Percentiles rank a stretch among this genome's conserved stretches.
These are phyloP conservation scores for Tylopilus orsonianus DNA, from an alignment of 1,284 basidiomycete genomes.

Conservation along the genomic window DNA sequence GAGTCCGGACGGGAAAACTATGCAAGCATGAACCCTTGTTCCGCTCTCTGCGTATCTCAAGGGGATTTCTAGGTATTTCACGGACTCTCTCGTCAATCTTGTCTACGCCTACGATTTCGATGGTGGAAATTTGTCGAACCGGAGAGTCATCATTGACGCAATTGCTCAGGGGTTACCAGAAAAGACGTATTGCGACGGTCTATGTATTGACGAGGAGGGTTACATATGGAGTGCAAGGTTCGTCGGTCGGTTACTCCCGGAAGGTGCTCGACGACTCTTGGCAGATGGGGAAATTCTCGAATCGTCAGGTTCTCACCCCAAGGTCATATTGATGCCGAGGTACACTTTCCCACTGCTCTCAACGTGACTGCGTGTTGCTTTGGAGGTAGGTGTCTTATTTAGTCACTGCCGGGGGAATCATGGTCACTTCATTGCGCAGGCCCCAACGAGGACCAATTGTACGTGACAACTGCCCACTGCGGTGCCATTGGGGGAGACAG, in stretches of 20 bases:
- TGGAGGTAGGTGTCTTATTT: constrained; percentile 45
- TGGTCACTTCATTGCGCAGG: constrained; percentile 37
- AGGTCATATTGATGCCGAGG: constrained; percentile 53
- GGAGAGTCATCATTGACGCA: constrained; percentile 56
- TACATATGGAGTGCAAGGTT: constrained; percentile 68
- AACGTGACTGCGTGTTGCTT: constrained; percentile 69
- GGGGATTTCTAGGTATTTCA: constrained; percentile 54
- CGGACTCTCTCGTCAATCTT: constrained; percentile 59
- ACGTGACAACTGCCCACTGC: constrained; percentile 67
- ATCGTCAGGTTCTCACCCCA: constrained; percentile 53
- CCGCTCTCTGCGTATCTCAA: constrained; percentile 3
- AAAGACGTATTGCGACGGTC: constrained; percentile 57
- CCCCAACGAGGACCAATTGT: constrained; percentile 59
- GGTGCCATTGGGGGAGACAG: constrained; percentile 53
- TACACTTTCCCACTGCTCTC: constrained; percentile 57
- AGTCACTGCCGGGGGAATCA: not conserved
- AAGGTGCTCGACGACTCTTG: constrained; percentile 2
- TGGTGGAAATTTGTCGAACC: constrained; percentile 52
- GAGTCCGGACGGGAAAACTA: constrained; percentile 25
- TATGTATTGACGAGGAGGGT: constrained; percentile 65
- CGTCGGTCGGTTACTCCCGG: constrained; percentile 17
- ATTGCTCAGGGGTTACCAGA: constrained; percentile 50
- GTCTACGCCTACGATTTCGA: constrained; percentile 69
- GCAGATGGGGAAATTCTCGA: constrained; percentile 63
- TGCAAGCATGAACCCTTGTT: constrained; percentile 17